Base-by-base conservation (phyloP, 2,329 filamentous ascomycete genomes). In the Camptophora hylomeconis region DNA sequence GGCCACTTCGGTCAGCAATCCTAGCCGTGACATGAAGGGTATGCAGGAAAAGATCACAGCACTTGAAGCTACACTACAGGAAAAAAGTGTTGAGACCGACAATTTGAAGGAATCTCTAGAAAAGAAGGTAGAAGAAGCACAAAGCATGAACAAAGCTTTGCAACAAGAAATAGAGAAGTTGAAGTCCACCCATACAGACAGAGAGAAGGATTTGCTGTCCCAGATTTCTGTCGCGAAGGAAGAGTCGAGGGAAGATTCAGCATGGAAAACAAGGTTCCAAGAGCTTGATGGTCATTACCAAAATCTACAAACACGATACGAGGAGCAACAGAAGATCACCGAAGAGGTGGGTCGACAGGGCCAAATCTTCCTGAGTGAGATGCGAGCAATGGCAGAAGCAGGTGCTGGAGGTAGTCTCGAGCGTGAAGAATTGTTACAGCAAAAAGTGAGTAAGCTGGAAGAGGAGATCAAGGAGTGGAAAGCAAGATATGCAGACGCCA, bases 381-480 rank as follows among this genome's bases (percentile, higher is more conserved):
- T 98, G 87, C 75, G 81, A 38, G 63, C 71, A 23, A 98, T 98
- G 89, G 75, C 81, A 38, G 63, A 98, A 38, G 63, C 71, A 24
- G 66, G 95, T 25, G 92, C 86, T 4, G 75, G 74, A 39, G 67
- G 75, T 7, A 75, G 78, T 5, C 78, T 81, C 52, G 83, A 92
- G 42, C 78, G 76, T 41, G 86, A 95, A 52, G 74, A 83, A 28
- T 72, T 75, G 43, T 65, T 95, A 39, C 73, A 80, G 31, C 69
- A 68, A 39, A 79, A 79, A 24, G 75, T 94, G 17, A 67, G 80
- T 32, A 64, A 69, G 31, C 66, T 98, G 5, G 82, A 94, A 53
- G 64, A 72, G 13, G 84, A 95, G 49, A 73, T 92, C 25, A 78
- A 79, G 31, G 76, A 86, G 28, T 98, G 89, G 89, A 83, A 84